Conservation (phyloP, 2,329 filamentous ascomycete genomes). For the Paecilomyces formosus region DNA sequence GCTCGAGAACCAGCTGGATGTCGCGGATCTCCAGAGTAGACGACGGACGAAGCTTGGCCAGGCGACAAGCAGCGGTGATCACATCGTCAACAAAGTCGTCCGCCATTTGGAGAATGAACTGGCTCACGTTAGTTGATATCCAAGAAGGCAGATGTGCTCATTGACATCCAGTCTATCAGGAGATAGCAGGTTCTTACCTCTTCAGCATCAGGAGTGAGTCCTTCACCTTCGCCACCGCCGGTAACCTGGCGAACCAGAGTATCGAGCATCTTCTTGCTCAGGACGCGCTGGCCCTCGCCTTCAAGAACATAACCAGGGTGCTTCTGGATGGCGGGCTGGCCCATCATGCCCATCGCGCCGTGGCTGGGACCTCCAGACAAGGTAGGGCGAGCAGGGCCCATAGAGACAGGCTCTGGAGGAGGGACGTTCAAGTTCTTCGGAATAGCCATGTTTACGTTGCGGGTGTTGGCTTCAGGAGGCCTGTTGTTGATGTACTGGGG, state of each 20-base stretch:
- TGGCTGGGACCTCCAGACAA: slow-evolving; percentile 69
- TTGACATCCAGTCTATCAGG: not conserved
- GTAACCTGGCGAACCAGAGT: slow-evolving; percentile 92
- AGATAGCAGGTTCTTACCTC: slow-evolving; percentile 55
- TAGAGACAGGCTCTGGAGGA: slow-evolving; percentile 64
- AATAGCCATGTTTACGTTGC: slow-evolving; percentile 66
- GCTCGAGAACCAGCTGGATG: slow-evolving; percentile 73
- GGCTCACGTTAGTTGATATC: slow-evolving; percentile 6
- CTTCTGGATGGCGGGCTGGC: slow-evolving; percentile 76
- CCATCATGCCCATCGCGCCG: slow-evolving; percentile 72
- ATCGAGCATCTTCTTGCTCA: slow-evolving; percentile 97
- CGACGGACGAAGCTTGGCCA: slow-evolving; percentile 86
- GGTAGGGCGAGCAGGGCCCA: slow-evolving; percentile 71
- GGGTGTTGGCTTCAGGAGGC: slow-evolving; percentile 30
- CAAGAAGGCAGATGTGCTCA: not conserved
- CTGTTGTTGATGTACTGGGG: slow-evolving; percentile 36
- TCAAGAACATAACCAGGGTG: slow-evolving; percentile 80
- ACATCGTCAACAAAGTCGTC: slow-evolving; percentile 95
- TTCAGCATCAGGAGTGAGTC: slow-evolving; percentile 86
- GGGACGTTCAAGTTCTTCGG: slow-evolving; percentile 70
- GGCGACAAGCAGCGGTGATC: slow-evolving; percentile 75
- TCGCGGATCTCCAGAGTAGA: slow-evolving; percentile 85
- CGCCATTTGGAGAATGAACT: slow-evolving; percentile 82
- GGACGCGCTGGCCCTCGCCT: slow-evolving; percentile 80
- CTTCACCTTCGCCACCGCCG: slow-evolving; percentile 67